These are phyloP conservation scores for Berkeleyomyces basicola DNA, from an alignment of 2,329 filamentous ascomycete genomes.

Conservation along the genomic window DNA sequence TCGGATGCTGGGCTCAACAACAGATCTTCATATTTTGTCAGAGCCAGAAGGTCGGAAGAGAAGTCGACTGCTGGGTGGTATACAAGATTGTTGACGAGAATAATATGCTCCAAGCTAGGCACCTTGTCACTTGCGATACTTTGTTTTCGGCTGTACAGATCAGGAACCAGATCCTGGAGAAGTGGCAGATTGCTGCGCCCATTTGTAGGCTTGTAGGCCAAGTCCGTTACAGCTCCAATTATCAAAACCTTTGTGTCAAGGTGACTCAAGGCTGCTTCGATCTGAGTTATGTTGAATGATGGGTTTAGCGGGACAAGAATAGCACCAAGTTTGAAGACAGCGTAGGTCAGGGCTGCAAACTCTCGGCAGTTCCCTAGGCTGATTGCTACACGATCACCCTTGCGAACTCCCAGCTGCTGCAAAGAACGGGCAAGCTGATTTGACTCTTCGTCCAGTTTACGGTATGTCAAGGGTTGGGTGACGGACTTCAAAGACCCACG, in stretches of 20 bases:
- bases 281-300: conserved; percentile 65
- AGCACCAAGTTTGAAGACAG: conserved; percentile 84
- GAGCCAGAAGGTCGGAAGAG: conserved; percentile 25
- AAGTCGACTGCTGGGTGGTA: conserved; percentile 30
- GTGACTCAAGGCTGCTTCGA: conserved; percentile 61
- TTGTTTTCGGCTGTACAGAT: conserved; percentile 22
- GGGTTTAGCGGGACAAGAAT: conserved; percentile 89
- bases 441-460: conserved; percentile 56
- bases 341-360: conserved; percentile 73
- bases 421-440: conserved; percentile 61
- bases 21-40: conserved; percentile 32
- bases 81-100: conserved; percentile 62
- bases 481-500: conserved; percentile 19
- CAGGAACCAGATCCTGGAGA: conserved; percentile 29
- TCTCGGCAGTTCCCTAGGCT: conserved; percentile 75
- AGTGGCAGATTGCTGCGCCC: conserved; percentile 37
- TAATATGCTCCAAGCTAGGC: conserved; percentile 51
- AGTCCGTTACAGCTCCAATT: conserved; percentile 73
- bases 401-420: conserved; percentile 51
- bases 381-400: conserved; percentile 72
- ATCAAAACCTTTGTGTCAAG: conserved; percentile 58
- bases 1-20: conserved; percentile 20
- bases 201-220: conserved; percentile 45
- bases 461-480: conserved; percentile 58
- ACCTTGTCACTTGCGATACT: conserved; percentile 30